These are phyloP conservation scores for Fusarium burgessii DNA, from an alignment of 2,329 filamentous ascomycete species.

Conservation along the genomic window DNA sequence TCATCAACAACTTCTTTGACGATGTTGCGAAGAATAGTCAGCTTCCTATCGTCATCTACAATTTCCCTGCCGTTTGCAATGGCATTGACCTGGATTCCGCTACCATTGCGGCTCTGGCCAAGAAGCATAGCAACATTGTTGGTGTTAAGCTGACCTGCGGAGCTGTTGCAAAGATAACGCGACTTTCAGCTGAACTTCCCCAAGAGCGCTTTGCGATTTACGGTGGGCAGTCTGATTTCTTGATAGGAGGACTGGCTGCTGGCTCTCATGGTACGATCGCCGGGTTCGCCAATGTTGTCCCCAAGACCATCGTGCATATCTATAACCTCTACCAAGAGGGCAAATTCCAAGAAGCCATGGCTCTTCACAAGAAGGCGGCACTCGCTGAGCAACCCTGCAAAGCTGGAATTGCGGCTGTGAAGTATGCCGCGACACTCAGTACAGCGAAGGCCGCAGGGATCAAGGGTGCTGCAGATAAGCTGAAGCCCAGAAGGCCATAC, in stretches of 20 bases:
- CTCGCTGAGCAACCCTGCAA: slow-evolving; percentile 75
- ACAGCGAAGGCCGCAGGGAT: slow-evolving; percentile 71
- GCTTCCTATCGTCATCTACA: slow-evolving; percentile 73
- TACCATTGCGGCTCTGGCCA: slow-evolving; percentile 56
- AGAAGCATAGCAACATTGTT: slow-evolving; percentile 66
- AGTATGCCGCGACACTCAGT: slow-evolving; percentile 73
- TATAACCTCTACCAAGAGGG: slow-evolving; percentile 71
- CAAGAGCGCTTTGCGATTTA: slow-evolving; percentile 72
- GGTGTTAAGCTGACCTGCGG: slow-evolving; percentile 80
- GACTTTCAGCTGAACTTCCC: slow-evolving; percentile 65
- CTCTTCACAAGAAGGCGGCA: slow-evolving; percentile 71
- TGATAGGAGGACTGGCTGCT: slow-evolving; percentile 69
- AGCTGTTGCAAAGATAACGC: slow-evolving; percentile 76
- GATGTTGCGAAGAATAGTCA: slow-evolving; percentile 64
- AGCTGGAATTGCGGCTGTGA: slow-evolving; percentile 73
- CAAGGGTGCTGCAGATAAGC: slow-evolving; percentile 66
- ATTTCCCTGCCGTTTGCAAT: slow-evolving; percentile 76
- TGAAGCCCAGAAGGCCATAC: slow-evolving; percentile 72
- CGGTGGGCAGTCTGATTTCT: slow-evolving; percentile 79
- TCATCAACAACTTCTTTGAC: slow-evolving; percentile 71
- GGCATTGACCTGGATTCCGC: slow-evolving; percentile 76
- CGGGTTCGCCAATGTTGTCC: slow-evolving; percentile 72
- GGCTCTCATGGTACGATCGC: slow-evolving; percentile 72
- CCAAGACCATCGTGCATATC: slow-evolving; percentile 67
- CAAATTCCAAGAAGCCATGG: slow-evolving; percentile 68